phyloP scores from a whole-genome alignment of 148 eudicot species.

The Rhododendron ovatum region DNA sequence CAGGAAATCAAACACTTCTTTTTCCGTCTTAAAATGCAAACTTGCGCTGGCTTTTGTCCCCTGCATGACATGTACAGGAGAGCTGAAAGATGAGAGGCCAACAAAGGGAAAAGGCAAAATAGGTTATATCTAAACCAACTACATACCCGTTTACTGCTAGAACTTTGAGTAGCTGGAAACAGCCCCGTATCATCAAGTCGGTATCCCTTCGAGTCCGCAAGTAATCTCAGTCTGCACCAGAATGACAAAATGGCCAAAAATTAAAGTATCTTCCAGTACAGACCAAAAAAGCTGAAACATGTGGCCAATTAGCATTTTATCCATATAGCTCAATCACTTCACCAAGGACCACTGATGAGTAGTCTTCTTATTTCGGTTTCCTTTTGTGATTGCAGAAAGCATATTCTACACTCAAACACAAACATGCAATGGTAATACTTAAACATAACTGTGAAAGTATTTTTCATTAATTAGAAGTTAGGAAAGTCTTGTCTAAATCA shows the following conservation, averaged over 20 bases:
- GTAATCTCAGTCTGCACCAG: constrained; percentile 68
- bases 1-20: constrained; percentile 82
- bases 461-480: background rate
- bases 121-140: background rate
- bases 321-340: background rate
- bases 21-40: constrained; percentile 73
- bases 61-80: constrained; percentile 26
- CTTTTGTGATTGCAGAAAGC: background rate
- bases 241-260: background rate
- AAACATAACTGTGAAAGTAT: background rate
- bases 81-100: background rate
- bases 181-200: constrained; percentile 86
- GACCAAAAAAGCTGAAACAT: background rate
- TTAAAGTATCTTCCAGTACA: background rate
- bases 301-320: background rate
- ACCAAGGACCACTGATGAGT: background rate
- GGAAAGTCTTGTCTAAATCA: background rate
- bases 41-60: constrained; percentile 53
- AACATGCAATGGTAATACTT: background rate
- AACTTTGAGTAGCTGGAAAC: constrained; percentile 70
- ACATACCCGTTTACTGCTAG: constrained; percentile 66
- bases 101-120: background rate
- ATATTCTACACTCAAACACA: background rate
- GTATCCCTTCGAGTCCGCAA: constrained; percentile 87
- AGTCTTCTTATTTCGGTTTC: background rate